Evolutionary conservation across 1,284 basidiomycete genomes (phyloP).

Genomic region (Papiliotrema laurentii): DNA sequence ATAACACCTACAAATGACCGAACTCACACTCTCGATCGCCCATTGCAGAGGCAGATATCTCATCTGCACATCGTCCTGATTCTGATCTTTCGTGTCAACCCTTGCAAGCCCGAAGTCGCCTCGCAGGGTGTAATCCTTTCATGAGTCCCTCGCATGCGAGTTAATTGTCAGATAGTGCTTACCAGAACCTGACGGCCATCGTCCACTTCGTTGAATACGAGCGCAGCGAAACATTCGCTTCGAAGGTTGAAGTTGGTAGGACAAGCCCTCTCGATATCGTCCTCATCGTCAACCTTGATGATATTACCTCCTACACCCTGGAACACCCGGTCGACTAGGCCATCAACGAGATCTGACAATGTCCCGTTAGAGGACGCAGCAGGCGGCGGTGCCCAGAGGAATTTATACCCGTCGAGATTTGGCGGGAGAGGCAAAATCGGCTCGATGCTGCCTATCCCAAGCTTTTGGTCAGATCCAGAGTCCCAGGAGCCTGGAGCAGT

Average conservation of each 20-base stretch:
- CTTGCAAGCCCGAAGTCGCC: slow-evolving; percentile 62
- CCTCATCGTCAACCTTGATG: slow-evolving; percentile 29
- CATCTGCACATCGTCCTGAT: slow-evolving; percentile 61
- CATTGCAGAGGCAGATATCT: slow-evolving; percentile 69
- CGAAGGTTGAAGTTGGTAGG: slow-evolving; percentile 67
- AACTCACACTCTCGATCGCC: slow-evolving; percentile 63
- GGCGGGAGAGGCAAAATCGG: slow-evolving; percentile 54
- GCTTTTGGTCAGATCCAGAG: slow-evolving; percentile 40
- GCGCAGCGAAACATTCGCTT: slow-evolving; percentile 65
- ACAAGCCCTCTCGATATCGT: slow-evolving; percentile 58
- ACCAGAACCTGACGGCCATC: slow-evolving; percentile 30
- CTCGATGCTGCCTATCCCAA: slow-evolving; percentile 59
- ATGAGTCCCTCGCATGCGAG: neutral
- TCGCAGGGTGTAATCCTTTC: slow-evolving; percentile 62
- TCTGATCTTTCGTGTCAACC: slow-evolving; percentile 62
- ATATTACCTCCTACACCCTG: slow-evolving; percentile 10
- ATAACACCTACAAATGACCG: neutral
- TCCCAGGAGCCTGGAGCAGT: slow-evolving; percentile 43
- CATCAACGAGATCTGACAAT: slow-evolving; percentile 53
- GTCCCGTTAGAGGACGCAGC: slow-evolving; percentile 54
- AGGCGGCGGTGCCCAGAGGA: slow-evolving; percentile 56
- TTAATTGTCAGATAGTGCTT: neutral
- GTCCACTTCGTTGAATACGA: slow-evolving; percentile 63
- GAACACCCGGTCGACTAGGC: slow-evolving; percentile 55
- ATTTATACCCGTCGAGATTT: slow-evolving; percentile 55